phyloP scores from a whole-genome alignment of 108 stramenopile species.

The Fragilaria radians region DNA sequence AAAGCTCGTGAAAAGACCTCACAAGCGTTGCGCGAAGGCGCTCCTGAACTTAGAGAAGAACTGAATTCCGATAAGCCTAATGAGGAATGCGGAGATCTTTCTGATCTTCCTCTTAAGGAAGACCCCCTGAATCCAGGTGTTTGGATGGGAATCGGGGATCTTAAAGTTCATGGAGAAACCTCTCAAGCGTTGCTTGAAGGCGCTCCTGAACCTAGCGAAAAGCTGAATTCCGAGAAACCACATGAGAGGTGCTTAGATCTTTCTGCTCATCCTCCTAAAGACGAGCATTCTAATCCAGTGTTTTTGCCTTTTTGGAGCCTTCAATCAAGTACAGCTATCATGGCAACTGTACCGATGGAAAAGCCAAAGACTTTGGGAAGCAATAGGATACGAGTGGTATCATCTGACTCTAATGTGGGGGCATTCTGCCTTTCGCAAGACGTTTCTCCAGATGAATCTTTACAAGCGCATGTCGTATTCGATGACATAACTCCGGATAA shows the following conservation, averaged over 20 bases:
- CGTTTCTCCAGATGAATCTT: neutral
- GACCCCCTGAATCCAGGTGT: neutral
- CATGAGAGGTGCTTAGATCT: neutral
- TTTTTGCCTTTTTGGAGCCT: neutral
- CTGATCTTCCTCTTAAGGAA: neutral
- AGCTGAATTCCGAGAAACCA: neutral
- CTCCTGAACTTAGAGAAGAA: slow-evolving; percentile 29
- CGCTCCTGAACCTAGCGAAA: slow-evolving; percentile 29
- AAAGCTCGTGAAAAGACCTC: slow-evolving; percentile 47
- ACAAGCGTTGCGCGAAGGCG: slow-evolving; percentile 45
- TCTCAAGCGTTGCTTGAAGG: slow-evolving; percentile 44
- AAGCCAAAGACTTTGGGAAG: neutral
- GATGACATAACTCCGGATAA: too few species aligned
- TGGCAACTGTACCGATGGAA: neutral
- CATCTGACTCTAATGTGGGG: neutral
- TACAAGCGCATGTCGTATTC: neutral
- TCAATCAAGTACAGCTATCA: neutral
- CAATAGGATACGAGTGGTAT: neutral
- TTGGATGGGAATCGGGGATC: slow-evolving; percentile 49
- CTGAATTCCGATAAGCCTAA: neutral
- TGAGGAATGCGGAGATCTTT: neutral
- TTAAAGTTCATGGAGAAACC: slow-evolving; percentile 42
- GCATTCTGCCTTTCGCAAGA: neutral
- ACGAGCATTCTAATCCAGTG: neutral
- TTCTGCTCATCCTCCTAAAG: neutral